Evolutionary conservation across 2,329 filamentous ascomycete species (phyloP).

Genomic region (Paecilomyces formosus): DNA sequence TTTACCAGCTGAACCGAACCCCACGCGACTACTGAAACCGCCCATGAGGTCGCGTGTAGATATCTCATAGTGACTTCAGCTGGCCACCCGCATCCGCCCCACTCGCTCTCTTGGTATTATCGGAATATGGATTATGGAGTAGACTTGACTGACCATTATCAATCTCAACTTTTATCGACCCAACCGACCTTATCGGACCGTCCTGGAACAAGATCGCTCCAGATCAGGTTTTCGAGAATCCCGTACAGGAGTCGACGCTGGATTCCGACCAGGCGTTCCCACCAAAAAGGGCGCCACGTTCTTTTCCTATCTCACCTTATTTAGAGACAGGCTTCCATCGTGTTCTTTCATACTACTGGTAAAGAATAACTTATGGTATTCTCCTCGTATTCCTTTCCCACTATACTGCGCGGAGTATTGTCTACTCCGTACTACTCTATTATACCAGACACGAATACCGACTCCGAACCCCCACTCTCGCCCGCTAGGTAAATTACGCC

Average conservation of each 20-base stretch:
- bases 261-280: not conserved
- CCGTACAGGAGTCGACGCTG: not conserved
- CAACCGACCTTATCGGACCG: not conserved
- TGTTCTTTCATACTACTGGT: not conserved
- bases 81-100: not conserved
- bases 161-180: not conserved
- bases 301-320: not conserved
- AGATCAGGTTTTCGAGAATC: not conserved
- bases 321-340: not conserved
- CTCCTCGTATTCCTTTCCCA: not conserved
- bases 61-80: not conserved
- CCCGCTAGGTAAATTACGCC: not conserved
- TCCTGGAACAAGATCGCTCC: not conserved
- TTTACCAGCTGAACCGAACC: not conserved
- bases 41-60: not conserved
- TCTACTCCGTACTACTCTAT: too few species aligned
- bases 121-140: too few species aligned
- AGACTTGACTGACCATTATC: not conserved
- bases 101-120: not conserved
- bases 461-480: not conserved
- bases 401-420: too few species aligned
- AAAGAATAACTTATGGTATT: too few species aligned
- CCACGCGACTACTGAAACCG: not conserved
- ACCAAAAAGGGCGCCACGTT: not conserved
- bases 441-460: not conserved